phyloP scores from a whole-genome alignment of 106 monocot genomes.

The Dioscorea zingiberensis region DNA sequence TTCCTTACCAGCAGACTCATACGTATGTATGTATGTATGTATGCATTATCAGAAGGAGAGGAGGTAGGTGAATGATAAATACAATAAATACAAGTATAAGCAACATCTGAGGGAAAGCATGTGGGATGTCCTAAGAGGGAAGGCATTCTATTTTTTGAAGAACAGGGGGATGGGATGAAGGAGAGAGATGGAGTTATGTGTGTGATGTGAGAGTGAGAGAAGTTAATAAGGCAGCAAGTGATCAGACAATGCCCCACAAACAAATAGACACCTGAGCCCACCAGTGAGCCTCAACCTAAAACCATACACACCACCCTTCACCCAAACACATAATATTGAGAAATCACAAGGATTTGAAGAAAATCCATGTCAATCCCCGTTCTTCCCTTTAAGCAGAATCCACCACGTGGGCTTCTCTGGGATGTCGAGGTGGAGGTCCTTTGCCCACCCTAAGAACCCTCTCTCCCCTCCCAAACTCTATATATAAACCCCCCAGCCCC shows the following conservation, averaged over 20 bases:
- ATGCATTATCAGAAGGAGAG: too few relatives aligned
- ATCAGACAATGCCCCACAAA: background rate
- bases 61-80: background rate
- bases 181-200: background rate
- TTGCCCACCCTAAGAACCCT: background rate
- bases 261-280: background rate
- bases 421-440: constrained; percentile 1
- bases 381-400: background rate
- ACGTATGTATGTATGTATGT: too few relatives aligned
- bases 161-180: background rate
- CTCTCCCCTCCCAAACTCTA: constrained; percentile 1
- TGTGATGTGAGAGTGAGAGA: too few relatives aligned
- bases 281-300: background rate
- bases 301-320: background rate
- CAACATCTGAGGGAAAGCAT: background rate
- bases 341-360: background rate
- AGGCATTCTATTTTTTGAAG: background rate
- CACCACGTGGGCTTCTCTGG: constrained; percentile 7
- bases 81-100: background rate
- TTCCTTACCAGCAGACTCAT: too few relatives aligned
- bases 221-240: background rate
- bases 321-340: background rate
- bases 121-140: background rate
- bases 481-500: background rate
- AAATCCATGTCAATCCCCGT: background rate